Percentiles rank a stretch among this genome's conserved stretches.
Conservation (phyloP, 1,284 basidiomycete species). For the Sporisorium iseilematis-ciliati region DNA sequence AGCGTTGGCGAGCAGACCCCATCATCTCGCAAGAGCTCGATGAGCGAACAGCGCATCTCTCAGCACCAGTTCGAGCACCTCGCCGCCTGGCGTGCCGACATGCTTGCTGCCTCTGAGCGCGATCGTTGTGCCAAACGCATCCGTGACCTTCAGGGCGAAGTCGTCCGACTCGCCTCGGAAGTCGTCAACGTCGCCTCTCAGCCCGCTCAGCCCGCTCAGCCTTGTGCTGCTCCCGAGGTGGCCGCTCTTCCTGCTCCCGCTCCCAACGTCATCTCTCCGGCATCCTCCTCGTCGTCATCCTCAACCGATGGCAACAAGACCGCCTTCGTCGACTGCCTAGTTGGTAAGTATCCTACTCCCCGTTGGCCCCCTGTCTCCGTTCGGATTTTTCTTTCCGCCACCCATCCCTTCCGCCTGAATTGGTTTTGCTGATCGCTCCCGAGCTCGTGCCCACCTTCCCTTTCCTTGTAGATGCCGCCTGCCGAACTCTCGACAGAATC, state of each 20-base stretch:
- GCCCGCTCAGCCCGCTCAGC: conserved; percentile 9
- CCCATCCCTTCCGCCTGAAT: not conserved
- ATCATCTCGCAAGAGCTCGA: conserved; percentile 43
- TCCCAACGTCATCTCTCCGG: conserved; percentile 23
- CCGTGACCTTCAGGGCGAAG: conserved; percentile 34
- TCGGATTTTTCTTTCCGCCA: not conserved
- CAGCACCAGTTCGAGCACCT: conserved; percentile 31
- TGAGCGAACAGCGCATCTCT: conserved; percentile 16
- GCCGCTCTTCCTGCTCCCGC: conserved; percentile 10
- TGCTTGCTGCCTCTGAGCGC: conserved; percentile 27
- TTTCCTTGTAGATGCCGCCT: conserved; percentile 36
- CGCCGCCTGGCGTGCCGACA: conserved; percentile 34
- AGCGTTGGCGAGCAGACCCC: conserved; percentile 38
- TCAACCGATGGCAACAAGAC: conserved; percentile 36
- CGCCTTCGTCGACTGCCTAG: conserved; percentile 55
- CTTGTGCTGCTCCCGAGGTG: not conserved
- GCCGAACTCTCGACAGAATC: conserved; percentile 49
- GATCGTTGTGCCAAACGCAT: conserved; percentile 42
- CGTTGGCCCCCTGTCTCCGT: not conserved
- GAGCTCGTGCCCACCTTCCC: conserved; percentile 1
- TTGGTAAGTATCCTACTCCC: conserved; percentile 52
- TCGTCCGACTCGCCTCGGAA: conserved; percentile 37
- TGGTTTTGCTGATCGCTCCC: conserved; percentile 14
- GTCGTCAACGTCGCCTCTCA: conserved; percentile 24
- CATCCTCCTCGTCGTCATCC: conserved; percentile 33